phyloP scores from a whole-genome alignment of 257 asterid genomes.

The Cruciata laevipes region DNA sequence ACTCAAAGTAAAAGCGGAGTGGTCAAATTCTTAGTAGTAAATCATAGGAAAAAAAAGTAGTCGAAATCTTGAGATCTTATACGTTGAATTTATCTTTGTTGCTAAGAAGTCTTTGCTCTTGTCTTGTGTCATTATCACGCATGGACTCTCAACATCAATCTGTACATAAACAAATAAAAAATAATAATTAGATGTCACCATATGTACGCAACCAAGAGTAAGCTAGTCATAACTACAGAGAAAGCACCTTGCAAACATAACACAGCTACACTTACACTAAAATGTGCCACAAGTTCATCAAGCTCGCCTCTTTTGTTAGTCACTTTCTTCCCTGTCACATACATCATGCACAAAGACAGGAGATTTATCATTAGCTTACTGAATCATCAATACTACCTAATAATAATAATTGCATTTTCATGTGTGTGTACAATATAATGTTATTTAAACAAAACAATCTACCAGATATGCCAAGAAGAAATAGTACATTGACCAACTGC shows the following conservation, averaged over 20 bases:
- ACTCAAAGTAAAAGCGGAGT: neutral
- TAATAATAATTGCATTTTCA: no score
- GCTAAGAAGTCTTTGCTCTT: constrained; percentile 88
- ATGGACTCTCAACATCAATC: constrained; percentile 99
- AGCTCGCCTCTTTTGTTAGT: constrained; percentile 73
- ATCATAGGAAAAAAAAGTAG: neutral
- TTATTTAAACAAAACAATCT: no score
- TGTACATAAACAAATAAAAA: constrained; percentile 30
- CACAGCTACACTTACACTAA: constrained; percentile 49
- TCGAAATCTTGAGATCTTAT: neutral
- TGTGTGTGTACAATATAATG: no score
- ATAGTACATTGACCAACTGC: no score
- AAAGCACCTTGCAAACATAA: neutral
- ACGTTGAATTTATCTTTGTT: constrained; percentile 93
- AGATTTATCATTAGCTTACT: constrained; percentile 1
- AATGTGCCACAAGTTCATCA: constrained; percentile 74
- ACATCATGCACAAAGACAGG: constrained; percentile 9
- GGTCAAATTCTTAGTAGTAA: neutral
- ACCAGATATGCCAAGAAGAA: no score
- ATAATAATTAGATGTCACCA: neutral
- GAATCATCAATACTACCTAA: neutral
- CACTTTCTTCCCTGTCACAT: constrained; percentile 57
- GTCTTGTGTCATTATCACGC: constrained; percentile 94
- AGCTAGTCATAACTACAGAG: neutral
- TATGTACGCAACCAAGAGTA: no score